Evolutionary conservation across 1,284 basidiomycete species (phyloP).

Genomic region (Naganishia cerealis): DNA sequence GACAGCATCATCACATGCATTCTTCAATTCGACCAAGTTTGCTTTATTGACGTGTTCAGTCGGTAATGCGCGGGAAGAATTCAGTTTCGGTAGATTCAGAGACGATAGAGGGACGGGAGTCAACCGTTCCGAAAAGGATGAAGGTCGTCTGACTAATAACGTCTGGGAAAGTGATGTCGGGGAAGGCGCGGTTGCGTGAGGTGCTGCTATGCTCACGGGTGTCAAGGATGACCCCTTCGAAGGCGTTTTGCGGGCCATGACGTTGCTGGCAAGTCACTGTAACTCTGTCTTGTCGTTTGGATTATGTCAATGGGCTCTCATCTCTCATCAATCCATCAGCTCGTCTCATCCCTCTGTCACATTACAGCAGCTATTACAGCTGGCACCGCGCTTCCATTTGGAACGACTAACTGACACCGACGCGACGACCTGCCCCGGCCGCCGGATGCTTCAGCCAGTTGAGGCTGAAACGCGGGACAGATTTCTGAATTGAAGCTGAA

Average conservation of each 20-base stretch:
- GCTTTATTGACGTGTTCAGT: slow-evolving; percentile 78
- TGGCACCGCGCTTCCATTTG: slow-evolving; percentile 10
- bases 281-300: not conserved
- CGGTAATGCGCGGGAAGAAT: slow-evolving; percentile 40
- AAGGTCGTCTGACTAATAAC: not conserved
- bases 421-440: not conserved
- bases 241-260: slow-evolving; percentile 10
- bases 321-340: not conserved
- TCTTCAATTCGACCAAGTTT: slow-evolving; percentile 77
- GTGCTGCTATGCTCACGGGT: not conserved
- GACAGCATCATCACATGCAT: slow-evolving; percentile 82
- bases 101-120: slow-evolving; percentile 3
- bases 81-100: not conserved
- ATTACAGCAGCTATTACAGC: slow-evolving; percentile 12
- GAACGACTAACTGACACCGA: not conserved
- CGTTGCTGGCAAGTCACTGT: not conserved
- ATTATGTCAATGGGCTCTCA: not conserved
- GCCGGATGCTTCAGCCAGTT: too few relatives aligned
- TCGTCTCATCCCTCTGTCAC: slow-evolving; percentile 3
- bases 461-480: not conserved
- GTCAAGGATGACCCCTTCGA: slow-evolving; percentile 1
- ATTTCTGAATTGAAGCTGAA: not conserved
- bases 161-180: slow-evolving; percentile 3
- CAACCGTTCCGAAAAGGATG: slow-evolving; percentile 1
- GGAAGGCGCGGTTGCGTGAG: not conserved